These are phyloP conservation scores for Cordyceps pruinosa DNA, from an alignment of 2,329 filamentous ascomycete species.

Conservation along the genomic window DNA sequence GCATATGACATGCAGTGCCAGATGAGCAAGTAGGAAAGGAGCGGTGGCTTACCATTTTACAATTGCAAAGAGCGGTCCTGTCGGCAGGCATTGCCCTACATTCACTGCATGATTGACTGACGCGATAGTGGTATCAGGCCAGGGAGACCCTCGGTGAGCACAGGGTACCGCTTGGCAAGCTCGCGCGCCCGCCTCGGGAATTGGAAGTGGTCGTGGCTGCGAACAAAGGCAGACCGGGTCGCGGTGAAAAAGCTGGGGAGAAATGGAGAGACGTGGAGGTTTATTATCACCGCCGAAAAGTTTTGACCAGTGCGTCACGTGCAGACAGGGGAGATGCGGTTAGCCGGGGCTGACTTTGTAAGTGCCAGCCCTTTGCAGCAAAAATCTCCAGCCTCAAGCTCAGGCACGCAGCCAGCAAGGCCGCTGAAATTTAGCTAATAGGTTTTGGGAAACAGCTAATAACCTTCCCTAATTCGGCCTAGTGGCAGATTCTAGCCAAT, in stretches of 20 bases:
- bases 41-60: neutral
- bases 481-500: no score
- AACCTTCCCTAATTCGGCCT: no score
- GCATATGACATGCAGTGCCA: neutral
- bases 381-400: neutral
- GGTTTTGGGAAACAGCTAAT: no score
- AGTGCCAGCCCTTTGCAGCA: neutral
- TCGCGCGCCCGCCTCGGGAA: neutral
- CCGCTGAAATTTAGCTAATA: no score
- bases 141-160: neutral
- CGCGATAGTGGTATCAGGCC: neutral
- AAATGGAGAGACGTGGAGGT: neutral
- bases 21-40: neutral
- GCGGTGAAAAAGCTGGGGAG: neutral
- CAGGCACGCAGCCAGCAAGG: neutral
- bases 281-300: neutral
- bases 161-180: neutral
- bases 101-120: neutral
- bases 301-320: neutral
- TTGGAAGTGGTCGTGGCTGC: neutral
- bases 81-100: neutral
- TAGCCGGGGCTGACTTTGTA: neutral
- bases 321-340: neutral
- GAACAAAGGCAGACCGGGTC: neutral
- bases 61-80: neutral